phyloP scores from a whole-genome alignment of 164 flowering plant genomes.

The Houttuynia cordata region DNA sequence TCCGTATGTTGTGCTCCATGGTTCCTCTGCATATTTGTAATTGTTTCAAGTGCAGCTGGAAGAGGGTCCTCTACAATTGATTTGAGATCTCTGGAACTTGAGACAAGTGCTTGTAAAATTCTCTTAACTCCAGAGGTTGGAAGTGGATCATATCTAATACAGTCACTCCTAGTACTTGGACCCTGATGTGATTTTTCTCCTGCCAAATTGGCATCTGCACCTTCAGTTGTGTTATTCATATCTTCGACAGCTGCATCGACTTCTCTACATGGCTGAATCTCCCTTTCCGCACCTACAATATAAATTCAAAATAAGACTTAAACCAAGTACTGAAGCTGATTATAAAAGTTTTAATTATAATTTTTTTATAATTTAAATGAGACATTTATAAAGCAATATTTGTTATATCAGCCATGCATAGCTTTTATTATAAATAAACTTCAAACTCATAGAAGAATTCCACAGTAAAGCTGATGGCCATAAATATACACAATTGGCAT shows the following conservation, averaged over 20 bases:
- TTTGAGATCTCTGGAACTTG: constrained; percentile 37
- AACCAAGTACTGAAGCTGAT: background rate
- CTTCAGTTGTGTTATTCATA: background rate
- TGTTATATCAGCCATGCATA: too few species aligned
- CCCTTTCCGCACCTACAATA: background rate
- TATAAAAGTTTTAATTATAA: too few species aligned
- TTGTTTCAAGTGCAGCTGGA: constrained; percentile 40
- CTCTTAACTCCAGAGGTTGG: constrained; percentile 23
- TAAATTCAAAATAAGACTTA: background rate
- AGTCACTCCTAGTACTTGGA: background rate
- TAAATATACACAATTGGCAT: too few species aligned
- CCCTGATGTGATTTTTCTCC: background rate
- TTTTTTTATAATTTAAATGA: too few species aligned
- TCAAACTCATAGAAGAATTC: too few species aligned
- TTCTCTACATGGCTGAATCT: background rate
- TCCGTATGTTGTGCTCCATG: constrained; percentile 5
- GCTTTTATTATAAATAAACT: too few species aligned
- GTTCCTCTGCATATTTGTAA: constrained; percentile 17
- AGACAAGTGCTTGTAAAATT: constrained; percentile 33
- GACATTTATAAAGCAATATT: too few species aligned
- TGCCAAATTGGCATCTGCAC: background rate
- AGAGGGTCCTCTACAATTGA: constrained; percentile 60
- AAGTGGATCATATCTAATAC: constrained; percentile 10
- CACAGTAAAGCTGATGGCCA: too few species aligned
- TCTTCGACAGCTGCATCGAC: background rate